Evolutionary conservation across 2,329 filamentous ascomycete genomes (phyloP), one percentile per base, ranked within the genome.

Genomic region (Alternaria dauci): DNA sequence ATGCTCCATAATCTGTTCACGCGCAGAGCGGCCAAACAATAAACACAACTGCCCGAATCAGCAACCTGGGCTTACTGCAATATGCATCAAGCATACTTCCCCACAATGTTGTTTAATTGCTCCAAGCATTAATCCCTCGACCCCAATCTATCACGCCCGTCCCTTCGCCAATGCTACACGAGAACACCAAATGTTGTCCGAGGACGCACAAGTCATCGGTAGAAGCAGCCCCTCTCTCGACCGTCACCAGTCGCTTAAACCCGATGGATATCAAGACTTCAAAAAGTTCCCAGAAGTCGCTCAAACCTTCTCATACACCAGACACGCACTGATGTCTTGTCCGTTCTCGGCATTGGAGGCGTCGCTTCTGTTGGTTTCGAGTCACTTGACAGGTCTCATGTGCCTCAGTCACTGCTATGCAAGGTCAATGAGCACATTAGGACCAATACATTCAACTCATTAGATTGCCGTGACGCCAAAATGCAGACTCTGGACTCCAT

Each of bases 301-400:
- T 55, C 51, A 55, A 55, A 55, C 20, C 52, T 59, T 59, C 51
- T 59, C 56, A 55, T 28, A 47, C n/a, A 16, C 4, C 20, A 34
- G 38, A 18, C 28, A 28, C 18, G n/a, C 12, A 12, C 14, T 36
- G 32, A 14, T 14, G 12, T 26, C n/a, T 4, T 30, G 12, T 36
- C 18, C 5, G 7, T 12, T 25, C 34, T 39, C 53, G 34, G 32
- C 16, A 41, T 28, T 16, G 9, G 16, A 20, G n/a, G 2, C 25
- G 46, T 14, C n/a, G 26, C 23, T 26, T 25, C 23, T 20, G 28
- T 20, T 20, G 23, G 32, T 39, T 38, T 26, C 4, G 3, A 23
- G 25, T 41, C 42, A 55, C 42, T 55, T 55, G 42, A 30, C n/a
- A n/a, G 43, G 20, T 20, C n/a, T 42, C 23, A 14, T 25, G 43